Evolutionary conservation across 306 rosid genomes (phyloP).

Genomic region (Vigna unguiculata): DNA sequence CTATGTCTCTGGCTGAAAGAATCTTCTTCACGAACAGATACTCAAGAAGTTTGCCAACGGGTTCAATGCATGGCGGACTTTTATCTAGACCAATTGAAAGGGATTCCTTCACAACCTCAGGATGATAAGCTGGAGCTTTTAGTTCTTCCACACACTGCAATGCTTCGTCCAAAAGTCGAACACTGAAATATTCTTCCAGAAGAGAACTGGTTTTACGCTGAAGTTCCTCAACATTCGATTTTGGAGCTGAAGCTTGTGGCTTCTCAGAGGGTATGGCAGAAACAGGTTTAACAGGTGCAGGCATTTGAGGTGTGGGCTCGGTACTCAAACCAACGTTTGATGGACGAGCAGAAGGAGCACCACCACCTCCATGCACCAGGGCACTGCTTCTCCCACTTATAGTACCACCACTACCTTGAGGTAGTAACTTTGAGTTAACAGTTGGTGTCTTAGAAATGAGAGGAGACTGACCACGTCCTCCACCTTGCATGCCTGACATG

Average conservation of each 20-base stretch:
- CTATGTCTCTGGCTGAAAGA: slow-evolving; percentile 62
- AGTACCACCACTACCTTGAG: slow-evolving; percentile 85
- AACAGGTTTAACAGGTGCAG: slow-evolving; percentile 57
- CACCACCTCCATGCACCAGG: slow-evolving; percentile 75
- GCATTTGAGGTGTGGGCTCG: slow-evolving; percentile 58
- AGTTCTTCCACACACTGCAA: slow-evolving; percentile 90
- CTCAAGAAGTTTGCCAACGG: slow-evolving; percentile 71
- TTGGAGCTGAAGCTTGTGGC: slow-evolving; percentile 62
- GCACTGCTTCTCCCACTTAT: slow-evolving; percentile 81
- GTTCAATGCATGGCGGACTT: slow-evolving; percentile 73
- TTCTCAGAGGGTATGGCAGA: slow-evolving; percentile 55
- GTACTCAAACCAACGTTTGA: slow-evolving; percentile 47
- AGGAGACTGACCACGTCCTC: slow-evolving; percentile 76
- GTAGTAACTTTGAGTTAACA: slow-evolving; percentile 71
- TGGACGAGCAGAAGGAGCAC: slow-evolving; percentile 62
- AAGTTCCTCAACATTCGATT: slow-evolving; percentile 57
- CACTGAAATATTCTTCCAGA: slow-evolving; percentile 79
- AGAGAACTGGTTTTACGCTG: slow-evolving; percentile 68
- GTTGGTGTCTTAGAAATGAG: slow-evolving; percentile 63
- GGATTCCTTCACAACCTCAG: slow-evolving; percentile 94
- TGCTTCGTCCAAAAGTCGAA: slow-evolving; percentile 85
- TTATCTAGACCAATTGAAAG: slow-evolving; percentile 77
- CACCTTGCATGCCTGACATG: slow-evolving; percentile 55
- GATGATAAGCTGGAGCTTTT: slow-evolving; percentile 71
- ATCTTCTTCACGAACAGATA: slow-evolving; percentile 61